phyloP scores from a whole-genome alignment of 2,329 filamentous ascomycete species.

The Xylariales sp. region DNA sequence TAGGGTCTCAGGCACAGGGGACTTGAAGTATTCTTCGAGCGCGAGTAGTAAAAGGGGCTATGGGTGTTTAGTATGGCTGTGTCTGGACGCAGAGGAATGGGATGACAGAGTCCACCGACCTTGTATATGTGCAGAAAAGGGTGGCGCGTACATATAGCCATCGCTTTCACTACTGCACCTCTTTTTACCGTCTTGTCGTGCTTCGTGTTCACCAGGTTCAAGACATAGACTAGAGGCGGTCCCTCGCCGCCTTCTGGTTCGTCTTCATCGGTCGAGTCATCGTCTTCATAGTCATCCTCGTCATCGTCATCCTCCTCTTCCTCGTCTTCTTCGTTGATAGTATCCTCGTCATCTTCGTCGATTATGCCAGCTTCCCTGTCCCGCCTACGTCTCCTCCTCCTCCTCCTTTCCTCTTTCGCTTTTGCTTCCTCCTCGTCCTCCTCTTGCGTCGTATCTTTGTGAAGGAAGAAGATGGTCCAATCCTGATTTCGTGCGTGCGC shows the following conservation, averaged over 20 bases:
- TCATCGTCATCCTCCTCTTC: constrained; percentile 46
- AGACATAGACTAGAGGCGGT: constrained; percentile 89
- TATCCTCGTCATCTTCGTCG: constrained; percentile 38
- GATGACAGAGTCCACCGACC: constrained; percentile 38
- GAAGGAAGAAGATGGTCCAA: constrained; percentile 98
- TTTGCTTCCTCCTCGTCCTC: constrained; percentile 71
- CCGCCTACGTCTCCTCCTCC: constrained; percentile 46
- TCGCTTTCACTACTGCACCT: constrained; percentile 93
- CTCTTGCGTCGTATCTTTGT: constrained; percentile 84
- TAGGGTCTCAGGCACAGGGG: constrained; percentile 81
- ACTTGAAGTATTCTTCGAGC: constrained; percentile 94
- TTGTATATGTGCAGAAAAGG: constrained; percentile 99
- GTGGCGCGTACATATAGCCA: constrained; percentile 97
- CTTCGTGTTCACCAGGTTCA: constrained; percentile 97
- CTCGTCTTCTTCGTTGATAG: constrained; percentile 37
- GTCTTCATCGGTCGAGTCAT: constrained; percentile 40
- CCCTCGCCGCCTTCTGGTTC: constrained; percentile 73
- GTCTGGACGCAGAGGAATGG: constrained; percentile 13
- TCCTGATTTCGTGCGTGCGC: constrained; percentile 92
- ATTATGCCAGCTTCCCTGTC: constrained; percentile 46
- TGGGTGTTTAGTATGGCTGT: not conserved
- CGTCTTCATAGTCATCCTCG: constrained; percentile 32
- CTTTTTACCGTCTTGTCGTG: constrained; percentile 89
- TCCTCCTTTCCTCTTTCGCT: constrained; percentile 49
- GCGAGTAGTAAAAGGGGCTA: constrained; percentile 85